Conservation (phyloP, 306 rosid genomes). For the Castanopsis chinensis region DNA sequence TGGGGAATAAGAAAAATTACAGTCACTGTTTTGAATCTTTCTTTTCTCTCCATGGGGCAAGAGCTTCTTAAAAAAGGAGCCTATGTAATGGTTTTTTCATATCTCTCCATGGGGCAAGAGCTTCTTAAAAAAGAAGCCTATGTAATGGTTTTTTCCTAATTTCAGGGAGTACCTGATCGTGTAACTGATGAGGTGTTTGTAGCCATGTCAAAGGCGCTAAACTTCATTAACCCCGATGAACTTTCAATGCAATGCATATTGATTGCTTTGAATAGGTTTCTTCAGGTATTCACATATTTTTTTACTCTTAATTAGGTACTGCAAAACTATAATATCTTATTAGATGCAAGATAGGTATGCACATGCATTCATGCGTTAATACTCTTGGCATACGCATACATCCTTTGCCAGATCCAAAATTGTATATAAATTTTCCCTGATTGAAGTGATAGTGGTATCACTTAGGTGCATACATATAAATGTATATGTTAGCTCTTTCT, state of each 20-base stretch:
- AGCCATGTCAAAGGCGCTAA: constrained; percentile 99
- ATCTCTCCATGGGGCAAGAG: no score
- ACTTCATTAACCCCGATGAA: constrained; percentile 97
- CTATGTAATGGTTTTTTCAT: no score
- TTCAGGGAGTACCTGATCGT: constrained; percentile 88
- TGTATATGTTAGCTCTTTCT: neutral
- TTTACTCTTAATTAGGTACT: neutral
- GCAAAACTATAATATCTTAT: neutral
- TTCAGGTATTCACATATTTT: constrained; percentile 66
- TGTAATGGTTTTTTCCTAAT: constrained; percentile 18
- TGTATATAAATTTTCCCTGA: neutral
- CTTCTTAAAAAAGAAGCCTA: no score
- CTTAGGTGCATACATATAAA: neutral
- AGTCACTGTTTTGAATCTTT: neutral
- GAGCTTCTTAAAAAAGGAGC: no score
- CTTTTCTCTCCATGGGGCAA: no score
- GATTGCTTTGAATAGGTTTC: constrained; percentile 95
- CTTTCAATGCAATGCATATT: constrained; percentile 98
- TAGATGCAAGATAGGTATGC: neutral
- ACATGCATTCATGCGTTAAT: neutral
- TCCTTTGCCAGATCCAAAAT: neutral
- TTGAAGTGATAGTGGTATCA: neutral
- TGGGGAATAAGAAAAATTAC: neutral
- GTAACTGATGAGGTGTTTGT: constrained; percentile 97
- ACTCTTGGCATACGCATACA: neutral